Evolutionary conservation across 805 yeast genomes (phyloP).

Genomic region (Candida mattraensis): DNA sequence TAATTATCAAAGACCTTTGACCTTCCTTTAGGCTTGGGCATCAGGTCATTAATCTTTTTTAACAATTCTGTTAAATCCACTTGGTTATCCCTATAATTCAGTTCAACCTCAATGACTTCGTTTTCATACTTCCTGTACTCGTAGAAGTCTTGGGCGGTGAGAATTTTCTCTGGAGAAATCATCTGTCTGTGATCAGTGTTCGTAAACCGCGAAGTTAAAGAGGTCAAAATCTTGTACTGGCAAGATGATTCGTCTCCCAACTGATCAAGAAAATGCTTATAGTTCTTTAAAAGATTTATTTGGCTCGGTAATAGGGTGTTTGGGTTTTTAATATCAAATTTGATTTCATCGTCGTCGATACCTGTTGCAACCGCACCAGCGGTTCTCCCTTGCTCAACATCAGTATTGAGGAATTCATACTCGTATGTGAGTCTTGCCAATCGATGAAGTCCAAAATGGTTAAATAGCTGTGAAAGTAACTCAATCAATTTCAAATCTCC

Average conservation of each 20-base stretch:
- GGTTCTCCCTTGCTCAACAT: constrained; percentile 32
- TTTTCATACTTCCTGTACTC: constrained; percentile 26
- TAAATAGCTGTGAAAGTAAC: constrained; percentile 50
- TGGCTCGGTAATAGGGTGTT: constrained; percentile 34
- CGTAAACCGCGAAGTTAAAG: constrained; percentile 6
- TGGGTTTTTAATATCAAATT: constrained; percentile 22
- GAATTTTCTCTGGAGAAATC: constrained; percentile 16
- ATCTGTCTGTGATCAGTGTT: constrained; percentile 1
- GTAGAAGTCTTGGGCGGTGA: constrained; percentile 17
- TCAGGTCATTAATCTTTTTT: constrained; percentile 23
- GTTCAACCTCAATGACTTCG: constrained; percentile 21
- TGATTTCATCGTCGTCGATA: constrained; percentile 24
- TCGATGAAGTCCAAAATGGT: constrained; percentile 46
- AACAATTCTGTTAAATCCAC: constrained; percentile 23
- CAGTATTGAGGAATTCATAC: constrained; percentile 47
- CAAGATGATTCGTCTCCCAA: constrained; percentile 17
- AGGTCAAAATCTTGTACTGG: constrained; percentile 9
- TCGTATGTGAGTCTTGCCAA: constrained; percentile 60
- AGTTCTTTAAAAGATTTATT: constrained; percentile 19
- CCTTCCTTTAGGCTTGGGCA: constrained; percentile 44
- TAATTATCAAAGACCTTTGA: constrained; percentile 53
- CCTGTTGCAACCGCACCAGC: constrained; percentile 29
- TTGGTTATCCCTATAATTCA: constrained; percentile 13
- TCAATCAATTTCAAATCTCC: constrained; percentile 59
- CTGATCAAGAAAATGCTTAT: constrained; percentile 19